These are phyloP conservation scores for Fusarium clavum DNA, from an alignment of 2,329 filamentous ascomycete genomes.

Conservation along the genomic window DNA sequence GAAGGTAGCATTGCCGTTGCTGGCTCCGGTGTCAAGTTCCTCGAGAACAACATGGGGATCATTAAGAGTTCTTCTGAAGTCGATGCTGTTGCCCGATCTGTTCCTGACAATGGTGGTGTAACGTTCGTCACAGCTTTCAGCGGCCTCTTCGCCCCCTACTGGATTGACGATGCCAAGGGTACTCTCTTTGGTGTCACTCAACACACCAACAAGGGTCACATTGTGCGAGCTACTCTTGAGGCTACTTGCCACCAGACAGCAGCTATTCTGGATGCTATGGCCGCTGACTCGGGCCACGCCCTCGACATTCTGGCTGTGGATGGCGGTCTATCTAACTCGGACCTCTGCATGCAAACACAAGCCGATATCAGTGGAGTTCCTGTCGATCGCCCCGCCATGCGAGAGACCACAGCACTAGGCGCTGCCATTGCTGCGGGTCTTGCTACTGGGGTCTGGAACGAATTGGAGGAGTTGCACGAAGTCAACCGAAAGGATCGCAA, in stretches of 20 bases:
- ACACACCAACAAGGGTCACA: conserved; percentile 85
- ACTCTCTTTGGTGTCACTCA: conserved; percentile 89
- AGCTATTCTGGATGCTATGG: conserved; percentile 92
- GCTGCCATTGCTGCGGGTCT: conserved; percentile 92
- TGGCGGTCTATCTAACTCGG: conserved; percentile 89
- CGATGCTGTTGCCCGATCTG: conserved; percentile 62
- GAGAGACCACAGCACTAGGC: conserved; percentile 88
- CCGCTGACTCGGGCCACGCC: conserved; percentile 81
- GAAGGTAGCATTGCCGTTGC: conserved; percentile 88
- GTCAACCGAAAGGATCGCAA: conserved; percentile 78
- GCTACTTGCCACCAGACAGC: conserved; percentile 94
- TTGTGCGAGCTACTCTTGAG: conserved; percentile 89
- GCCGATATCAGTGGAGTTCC: conserved; percentile 85
- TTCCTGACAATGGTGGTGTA: conserved; percentile 81
- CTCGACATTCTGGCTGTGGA: conserved; percentile 84
- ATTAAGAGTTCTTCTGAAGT: conserved; percentile 62
- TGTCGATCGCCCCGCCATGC: conserved; percentile 87
- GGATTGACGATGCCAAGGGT: conserved; percentile 92
- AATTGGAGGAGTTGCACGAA: conserved; percentile 77
- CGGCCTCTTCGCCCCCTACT: conserved; percentile 91
- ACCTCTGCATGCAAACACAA: conserved; percentile 92
- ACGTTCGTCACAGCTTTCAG: conserved; percentile 92
- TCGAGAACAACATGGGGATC: conserved; percentile 73
- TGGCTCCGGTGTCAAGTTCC: conserved; percentile 82
- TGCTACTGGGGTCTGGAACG: conserved; percentile 81